Evolutionary conservation across 352 stramenopile genomes (phyloP).

Genomic region (Halophytophthora polymorphica): DNA sequence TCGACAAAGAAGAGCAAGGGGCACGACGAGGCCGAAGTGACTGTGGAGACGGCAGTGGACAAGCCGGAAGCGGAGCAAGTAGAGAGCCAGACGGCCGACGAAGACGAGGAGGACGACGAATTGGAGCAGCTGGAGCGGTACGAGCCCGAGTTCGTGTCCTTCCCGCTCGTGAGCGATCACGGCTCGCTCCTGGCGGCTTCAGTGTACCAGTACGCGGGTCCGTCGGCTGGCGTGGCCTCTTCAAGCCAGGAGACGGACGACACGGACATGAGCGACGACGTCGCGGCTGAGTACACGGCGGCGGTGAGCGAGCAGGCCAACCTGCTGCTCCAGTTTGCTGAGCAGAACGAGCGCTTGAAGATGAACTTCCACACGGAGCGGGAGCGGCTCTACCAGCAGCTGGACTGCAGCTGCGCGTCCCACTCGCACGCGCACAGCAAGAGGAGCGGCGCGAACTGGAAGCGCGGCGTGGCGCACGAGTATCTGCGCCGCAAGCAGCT

Average conservation of each 20-base stretch:
- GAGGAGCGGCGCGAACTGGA: slow-evolving; percentile 40
- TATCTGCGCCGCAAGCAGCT: slow-evolving; percentile 69
- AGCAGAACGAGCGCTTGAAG: slow-evolving; percentile 47
- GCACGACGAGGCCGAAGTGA: slow-evolving; percentile 5
- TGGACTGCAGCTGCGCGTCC: slow-evolving; percentile 37
- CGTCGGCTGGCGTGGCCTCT: background rate
- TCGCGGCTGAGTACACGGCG: slow-evolving; percentile 6
- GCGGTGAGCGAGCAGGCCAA: slow-evolving; percentile 31
- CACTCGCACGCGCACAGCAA: slow-evolving; percentile 24
- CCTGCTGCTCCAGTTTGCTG: slow-evolving; percentile 43
- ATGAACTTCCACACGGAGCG: slow-evolving; percentile 47
- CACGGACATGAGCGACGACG: slow-evolving; percentile 4
- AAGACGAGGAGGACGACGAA: slow-evolving; percentile 22
- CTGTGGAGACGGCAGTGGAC: background rate
- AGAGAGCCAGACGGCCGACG: background rate
- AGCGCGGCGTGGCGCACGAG: slow-evolving; percentile 40
- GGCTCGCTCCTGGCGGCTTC: slow-evolving; percentile 36
- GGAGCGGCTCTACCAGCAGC: slow-evolving; percentile 41
- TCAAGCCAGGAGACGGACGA: background rate
- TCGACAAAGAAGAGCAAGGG: slow-evolving; percentile 10
- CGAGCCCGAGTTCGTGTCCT: slow-evolving; percentile 36
- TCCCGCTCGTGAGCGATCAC: slow-evolving; percentile 37
- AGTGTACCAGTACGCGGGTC: slow-evolving; percentile 37
- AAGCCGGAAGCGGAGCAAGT: slow-evolving; percentile 9
- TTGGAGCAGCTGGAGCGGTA: slow-evolving; percentile 36